These are phyloP conservation scores for Rubus idaeus DNA, from an alignment of 306 rosid genomes.

Conservation along the genomic window DNA sequence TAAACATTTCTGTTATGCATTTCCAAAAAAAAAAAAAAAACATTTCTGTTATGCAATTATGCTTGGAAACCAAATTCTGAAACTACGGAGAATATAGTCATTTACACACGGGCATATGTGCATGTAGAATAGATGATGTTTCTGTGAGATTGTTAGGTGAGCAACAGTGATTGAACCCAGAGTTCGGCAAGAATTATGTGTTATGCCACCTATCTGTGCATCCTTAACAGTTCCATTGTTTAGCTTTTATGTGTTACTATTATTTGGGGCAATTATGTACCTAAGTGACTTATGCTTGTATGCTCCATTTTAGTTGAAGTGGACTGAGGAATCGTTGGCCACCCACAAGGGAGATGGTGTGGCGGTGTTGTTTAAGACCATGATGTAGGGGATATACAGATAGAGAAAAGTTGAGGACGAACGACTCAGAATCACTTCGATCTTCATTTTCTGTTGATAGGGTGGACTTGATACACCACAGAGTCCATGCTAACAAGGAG, in stretches of 20 bases:
- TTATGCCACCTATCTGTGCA: neutral
- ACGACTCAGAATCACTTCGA: neutral
- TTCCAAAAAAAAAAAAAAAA: too few species aligned
- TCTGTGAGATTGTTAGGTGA: neutral
- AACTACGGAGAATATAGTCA: neutral
- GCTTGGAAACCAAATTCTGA: neutral
- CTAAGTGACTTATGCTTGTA: neutral
- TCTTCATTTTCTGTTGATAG: neutral
- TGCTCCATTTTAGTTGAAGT: conserved; percentile 3
- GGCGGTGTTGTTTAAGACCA: neutral
- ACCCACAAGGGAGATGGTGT: neutral
- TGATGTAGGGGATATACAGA: neutral
- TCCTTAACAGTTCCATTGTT: neutral
- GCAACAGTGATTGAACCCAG: neutral
- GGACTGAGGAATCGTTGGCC: conserved; percentile 11
- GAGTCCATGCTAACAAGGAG: neutral
- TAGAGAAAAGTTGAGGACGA: conserved; percentile 3
- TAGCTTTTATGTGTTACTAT: neutral
- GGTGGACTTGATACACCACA: conserved; percentile 5
- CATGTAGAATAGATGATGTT: neutral
- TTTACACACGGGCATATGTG: neutral
- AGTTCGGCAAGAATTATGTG: neutral
- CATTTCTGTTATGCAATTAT: too few species aligned
- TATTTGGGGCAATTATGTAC: neutral
- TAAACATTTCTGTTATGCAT: neutral